These are phyloP conservation scores for Aotearoamyces nothofagi DNA, from an alignment of 2,329 filamentous ascomycete genomes.

Conservation along the genomic window DNA sequence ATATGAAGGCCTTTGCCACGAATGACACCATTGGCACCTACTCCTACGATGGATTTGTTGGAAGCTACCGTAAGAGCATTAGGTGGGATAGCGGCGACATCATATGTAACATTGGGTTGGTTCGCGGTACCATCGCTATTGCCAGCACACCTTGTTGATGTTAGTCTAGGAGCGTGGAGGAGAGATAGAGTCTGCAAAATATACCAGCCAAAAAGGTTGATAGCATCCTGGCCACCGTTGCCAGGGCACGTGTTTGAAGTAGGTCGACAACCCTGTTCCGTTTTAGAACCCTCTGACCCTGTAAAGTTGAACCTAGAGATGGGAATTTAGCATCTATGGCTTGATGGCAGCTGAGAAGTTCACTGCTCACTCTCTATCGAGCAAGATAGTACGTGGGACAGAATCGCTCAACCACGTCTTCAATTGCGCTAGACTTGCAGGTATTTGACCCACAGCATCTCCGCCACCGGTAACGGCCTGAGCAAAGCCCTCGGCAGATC, in stretches of 20 bases:
- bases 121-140: conserved; percentile 5
- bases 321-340: no score
- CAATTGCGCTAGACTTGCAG: conserved; percentile 36
- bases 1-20: conserved; percentile 16
- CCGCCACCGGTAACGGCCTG: conserved; percentile 44
- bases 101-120: conserved; percentile 8
- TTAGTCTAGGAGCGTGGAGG: no score
- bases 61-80: conserved; percentile 15
- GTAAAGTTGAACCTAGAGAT: conserved; percentile 30
- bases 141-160: conserved; percentile 39
- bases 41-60: conserved; percentile 16
- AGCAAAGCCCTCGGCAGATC: conserved; percentile 9
- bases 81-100: conserved; percentile 11
- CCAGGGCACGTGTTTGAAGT: conserved; percentile 28
- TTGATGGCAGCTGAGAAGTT: not conserved
- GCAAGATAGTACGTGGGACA: conserved; percentile 38
- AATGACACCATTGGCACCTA: conserved; percentile 15
- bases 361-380: conserved; percentile 28
- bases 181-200: no score
- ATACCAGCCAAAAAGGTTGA: conserved; percentile 45
- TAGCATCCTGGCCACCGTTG: conserved; percentile 31
- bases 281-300: conserved; percentile 35
- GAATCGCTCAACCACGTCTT: conserved; percentile 40
- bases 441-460: conserved; percentile 34
- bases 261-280: conserved; percentile 39